A percentile compares a stretch with the other conserved stretches of the same genome.
These are phyloP conservation scores for Chaetomium tenue DNA, from an alignment of 495 filamentous ascomycete genomes.

Conservation along the genomic window DNA sequence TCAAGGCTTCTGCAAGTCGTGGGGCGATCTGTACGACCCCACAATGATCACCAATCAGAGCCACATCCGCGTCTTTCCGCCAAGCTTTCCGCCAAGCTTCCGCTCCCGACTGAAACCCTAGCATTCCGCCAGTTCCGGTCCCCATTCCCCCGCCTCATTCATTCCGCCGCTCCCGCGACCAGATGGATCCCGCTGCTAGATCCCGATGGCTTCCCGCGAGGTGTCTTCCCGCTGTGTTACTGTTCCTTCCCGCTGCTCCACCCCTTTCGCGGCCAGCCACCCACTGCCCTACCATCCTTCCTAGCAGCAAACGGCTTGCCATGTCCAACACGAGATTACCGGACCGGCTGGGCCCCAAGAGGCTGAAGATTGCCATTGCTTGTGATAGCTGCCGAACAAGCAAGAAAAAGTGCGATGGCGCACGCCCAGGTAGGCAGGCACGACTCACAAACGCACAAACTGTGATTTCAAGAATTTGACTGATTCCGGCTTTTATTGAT, in stretches of 20 bases:
- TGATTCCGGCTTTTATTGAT: background rate
- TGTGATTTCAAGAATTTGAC: background rate
- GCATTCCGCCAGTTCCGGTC: too few species aligned
- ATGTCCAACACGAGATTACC: background rate
- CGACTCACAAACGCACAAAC: background rate
- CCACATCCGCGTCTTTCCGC: too few species aligned
- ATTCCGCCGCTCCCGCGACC: background rate
- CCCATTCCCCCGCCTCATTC: too few species aligned
- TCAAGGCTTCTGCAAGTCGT: too few species aligned
- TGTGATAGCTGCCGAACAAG: constrained; percentile 5
- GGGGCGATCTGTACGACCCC: too few species aligned
- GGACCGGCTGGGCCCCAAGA: background rate
- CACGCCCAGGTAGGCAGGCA: background rate
- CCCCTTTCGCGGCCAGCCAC: background rate
- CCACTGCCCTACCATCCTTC: background rate
- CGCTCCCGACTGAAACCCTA: background rate
- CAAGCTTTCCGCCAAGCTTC: background rate
- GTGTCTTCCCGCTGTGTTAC: background rate
- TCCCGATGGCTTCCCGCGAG: too few species aligned
- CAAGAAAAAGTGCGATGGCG: constrained; percentile 8
- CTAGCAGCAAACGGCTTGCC: background rate
- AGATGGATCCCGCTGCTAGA: too few species aligned
- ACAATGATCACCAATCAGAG: too few species aligned
- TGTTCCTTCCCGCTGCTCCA: background rate
- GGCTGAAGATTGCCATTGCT: constrained; percentile 3